A percentile compares a stretch with the other conserved stretches of the same genome.
Conservation (phyloP, 805 yeast genomes). For the Yarrowia phangngaensis region DNA sequence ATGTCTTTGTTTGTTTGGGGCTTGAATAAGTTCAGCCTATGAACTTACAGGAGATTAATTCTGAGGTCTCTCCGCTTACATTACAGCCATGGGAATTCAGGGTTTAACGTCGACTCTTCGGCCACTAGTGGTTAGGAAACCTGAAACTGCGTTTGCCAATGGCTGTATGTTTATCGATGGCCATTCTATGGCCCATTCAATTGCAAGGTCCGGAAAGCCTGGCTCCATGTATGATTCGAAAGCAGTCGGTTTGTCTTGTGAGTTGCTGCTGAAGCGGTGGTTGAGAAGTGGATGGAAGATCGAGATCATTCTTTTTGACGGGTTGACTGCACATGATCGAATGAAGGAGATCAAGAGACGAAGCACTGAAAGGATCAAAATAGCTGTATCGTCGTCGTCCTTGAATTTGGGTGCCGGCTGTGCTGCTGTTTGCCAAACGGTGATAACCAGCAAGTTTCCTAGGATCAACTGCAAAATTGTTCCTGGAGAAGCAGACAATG, state of each 20-base stretch:
- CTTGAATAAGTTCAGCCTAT: too few species aligned
- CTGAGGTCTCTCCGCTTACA: too few species aligned
- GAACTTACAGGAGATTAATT: too few species aligned
- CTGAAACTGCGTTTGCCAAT: slow-evolving; percentile 1
- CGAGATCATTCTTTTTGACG: slow-evolving; percentile 7
- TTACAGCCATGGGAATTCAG: too few species aligned
- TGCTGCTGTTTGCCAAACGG: background rate
- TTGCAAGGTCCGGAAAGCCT: background rate
- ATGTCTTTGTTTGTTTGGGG: too few species aligned
- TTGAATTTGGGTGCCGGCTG: background rate
- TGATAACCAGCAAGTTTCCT: background rate
- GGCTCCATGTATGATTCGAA: slow-evolving; percentile 5
- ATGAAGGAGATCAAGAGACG: background rate
- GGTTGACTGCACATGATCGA: background rate
- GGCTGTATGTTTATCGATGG: slow-evolving; percentile 19
- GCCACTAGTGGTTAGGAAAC: too few species aligned
- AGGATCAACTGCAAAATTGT: background rate
- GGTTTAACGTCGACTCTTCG: too few species aligned
- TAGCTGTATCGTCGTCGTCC: background rate
- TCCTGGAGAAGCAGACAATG: background rate
- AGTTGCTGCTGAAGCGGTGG: background rate
- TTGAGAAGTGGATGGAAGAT: background rate
- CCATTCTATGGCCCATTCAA: background rate
- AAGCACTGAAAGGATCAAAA: background rate
- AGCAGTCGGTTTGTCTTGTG: background rate